Base-by-base conservation (phyloP, 2,329 filamentous ascomycete species). In the Fusarium beomiforme region DNA sequence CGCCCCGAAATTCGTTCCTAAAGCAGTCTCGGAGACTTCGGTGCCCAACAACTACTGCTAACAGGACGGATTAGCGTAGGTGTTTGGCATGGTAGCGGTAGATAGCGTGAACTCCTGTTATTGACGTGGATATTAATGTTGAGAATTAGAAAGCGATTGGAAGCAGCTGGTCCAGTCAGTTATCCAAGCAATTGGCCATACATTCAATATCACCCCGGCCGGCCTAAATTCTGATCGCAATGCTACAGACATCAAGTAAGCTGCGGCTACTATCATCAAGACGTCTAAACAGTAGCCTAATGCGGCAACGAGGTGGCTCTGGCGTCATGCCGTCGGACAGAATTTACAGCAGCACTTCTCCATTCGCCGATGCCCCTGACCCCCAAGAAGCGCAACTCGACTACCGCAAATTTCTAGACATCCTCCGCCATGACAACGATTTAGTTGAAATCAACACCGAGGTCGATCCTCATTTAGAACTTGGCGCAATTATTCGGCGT, bases 391-490 rank as follows among this genome's bases (percentile, higher is more conserved):
- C 62, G 4, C 62, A 63, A 17, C 60, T 67, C 12, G 64, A 67
- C 36, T 72, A 70, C 12, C 69, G 69, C 19, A 56, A 31, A 6
- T 72, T 68, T 2, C 39, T 71, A 24, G 66, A 70, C 7, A 26
- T 46, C 0, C 58, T 70, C 9, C 57, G 58, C 21, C 49, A 69
- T 9, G 84, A 86, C 60, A 72, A 76, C 34, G 84, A 86, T 68
- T 71, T 86, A 4, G 78, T 80, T 19, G 82, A 85, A 46, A 85
- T 85, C 63, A 76, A 83, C 46, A 64, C 74, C 1, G 77, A 81
- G 41, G 70, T 83, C 14, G 82, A 86, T 57, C 81, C 84, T 7
- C 59, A 85, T 54, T 78, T 86, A 44, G 83, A 86, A 71, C 81
- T 78, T 0, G 83, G 76, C 6, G 85, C 85, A 17, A 85, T 86